Base-by-base conservation (phyloP, 2,329 filamentous ascomycete species). In the Ascochyta koolunga region DNA sequence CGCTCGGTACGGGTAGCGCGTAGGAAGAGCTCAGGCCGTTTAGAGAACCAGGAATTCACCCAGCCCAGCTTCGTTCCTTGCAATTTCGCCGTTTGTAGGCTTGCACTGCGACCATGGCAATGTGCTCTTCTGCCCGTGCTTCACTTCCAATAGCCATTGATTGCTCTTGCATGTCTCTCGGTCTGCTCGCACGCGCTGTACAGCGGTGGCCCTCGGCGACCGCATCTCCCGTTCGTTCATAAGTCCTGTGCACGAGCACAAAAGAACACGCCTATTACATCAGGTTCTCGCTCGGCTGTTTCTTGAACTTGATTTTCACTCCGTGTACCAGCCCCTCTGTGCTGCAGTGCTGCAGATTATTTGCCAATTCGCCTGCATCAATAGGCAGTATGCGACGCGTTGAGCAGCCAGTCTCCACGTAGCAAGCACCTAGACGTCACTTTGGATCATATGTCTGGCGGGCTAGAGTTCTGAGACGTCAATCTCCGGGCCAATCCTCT, bases 251-350 rank as follows among this genome's bases (percentile, higher is more conserved):
- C 68, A 66, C 67, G 62, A 64, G 68, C 69, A 67, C 56, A 50
- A 64, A 60, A 39, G 39, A 58, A 52, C 54, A 62, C 55, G 51
- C 57, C 55, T 62, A 62, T 67, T 59, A 63, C 58, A 60, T 61
- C 56, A 64, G 53, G 64, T 61, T 60, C 61, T 64, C 63, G 64
- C 64, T 66, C 68, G 68, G 64, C 61, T 65, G 51, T 47, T 43
- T 64, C 58, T 59, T 60, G 56, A 59, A 62, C 59, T 67, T 65
- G 58, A 52, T 65, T 64, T 64, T 63, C 57, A 57, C 59, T 66
- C 63, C 66, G 51, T 62, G 66, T 65, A 64, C 70, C 69, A 72
- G 66, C 69, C 70, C 69, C 69, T 71, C 66, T 59, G 54, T 58
- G 60, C 64, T 65, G 65, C 66, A 66, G 54, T 58, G 60, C 64